Evolutionary conservation across 1,139 yeast genomes (phyloP).

Genomic region (Yamadazyma buinensis): DNA sequence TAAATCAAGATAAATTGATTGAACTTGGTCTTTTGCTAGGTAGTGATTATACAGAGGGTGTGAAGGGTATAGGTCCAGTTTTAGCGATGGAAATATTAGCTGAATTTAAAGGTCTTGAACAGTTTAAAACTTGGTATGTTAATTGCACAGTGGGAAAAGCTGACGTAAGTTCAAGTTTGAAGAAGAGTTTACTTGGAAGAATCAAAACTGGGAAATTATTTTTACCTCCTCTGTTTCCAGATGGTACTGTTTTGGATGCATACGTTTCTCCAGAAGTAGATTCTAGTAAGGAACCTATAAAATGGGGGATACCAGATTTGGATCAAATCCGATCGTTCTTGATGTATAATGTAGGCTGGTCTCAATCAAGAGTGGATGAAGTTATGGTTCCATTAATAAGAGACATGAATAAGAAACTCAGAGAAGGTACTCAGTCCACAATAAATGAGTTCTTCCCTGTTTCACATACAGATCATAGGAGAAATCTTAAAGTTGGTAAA

Average conservation of each 20-base stretch:
- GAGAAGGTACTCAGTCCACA: slow-evolving; percentile 53
- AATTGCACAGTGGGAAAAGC: slow-evolving; percentile 19
- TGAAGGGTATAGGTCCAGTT: slow-evolving; percentile 91
- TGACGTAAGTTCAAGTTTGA: slow-evolving; percentile 25
- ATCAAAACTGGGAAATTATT: slow-evolving; percentile 60
- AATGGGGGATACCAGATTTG: slow-evolving; percentile 88
- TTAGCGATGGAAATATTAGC: slow-evolving; percentile 90
- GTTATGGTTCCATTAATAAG: slow-evolving; percentile 84
- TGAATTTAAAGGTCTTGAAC: slow-evolving; percentile 55
- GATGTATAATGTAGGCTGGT: slow-evolving; percentile 78
- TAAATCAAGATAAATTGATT: slow-evolving; percentile 60
- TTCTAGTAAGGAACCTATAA: slow-evolving; percentile 66
- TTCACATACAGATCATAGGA: slow-evolving; percentile 40
- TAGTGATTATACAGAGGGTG: slow-evolving; percentile 91
- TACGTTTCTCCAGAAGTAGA: slow-evolving; percentile 82
- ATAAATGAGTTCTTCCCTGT: slow-evolving; percentile 59
- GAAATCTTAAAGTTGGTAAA: slow-evolving; percentile 51
- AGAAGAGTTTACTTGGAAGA: slow-evolving; percentile 50
- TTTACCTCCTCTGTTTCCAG: slow-evolving; percentile 68
- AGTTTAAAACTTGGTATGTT: slow-evolving; percentile 41
- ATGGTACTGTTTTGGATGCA: slow-evolving; percentile 63
- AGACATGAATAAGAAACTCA: slow-evolving; percentile 62
- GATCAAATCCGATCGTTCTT: slow-evolving; percentile 73
- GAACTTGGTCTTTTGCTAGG: slow-evolving; percentile 82
- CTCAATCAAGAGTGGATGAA: slow-evolving; percentile 71